phyloP scores from a whole-genome alignment of 352 stramenopile species.

The Pythium sp. region DNA sequence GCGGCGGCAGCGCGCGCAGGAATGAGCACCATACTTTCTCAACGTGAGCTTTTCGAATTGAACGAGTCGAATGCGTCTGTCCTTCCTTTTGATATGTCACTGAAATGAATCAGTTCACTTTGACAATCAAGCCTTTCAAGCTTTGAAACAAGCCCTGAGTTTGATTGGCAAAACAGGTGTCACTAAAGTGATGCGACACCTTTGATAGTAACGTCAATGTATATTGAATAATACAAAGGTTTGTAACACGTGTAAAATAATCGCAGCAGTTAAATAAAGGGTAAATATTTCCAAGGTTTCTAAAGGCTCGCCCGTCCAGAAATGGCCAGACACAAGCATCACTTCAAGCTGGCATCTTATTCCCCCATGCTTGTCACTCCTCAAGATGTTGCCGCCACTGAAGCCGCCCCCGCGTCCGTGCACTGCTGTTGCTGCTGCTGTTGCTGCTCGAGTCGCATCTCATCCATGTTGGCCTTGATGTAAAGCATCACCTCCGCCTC shows the following conservation, averaged over 20 bases:
- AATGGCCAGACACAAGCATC: not conserved
- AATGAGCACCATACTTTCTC: conserved; percentile 32
- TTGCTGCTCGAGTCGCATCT: conserved; percentile 38
- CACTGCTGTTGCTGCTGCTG: conserved; percentile 8
- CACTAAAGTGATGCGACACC: not conserved
- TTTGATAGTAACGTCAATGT: not conserved
- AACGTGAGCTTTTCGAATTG: conserved; percentile 2
- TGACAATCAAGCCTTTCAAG: not conserved
- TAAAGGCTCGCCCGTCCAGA: not conserved
- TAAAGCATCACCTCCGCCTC: conserved; percentile 63
- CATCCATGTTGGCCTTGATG: conserved; percentile 70
- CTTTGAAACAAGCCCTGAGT: not conserved
- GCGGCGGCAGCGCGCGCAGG: conserved; percentile 32
- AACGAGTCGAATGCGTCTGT: not conserved
- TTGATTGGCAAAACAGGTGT: not conserved
- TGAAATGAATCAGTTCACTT: not conserved
- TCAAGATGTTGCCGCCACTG: not conserved
- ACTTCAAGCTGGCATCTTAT: not conserved
- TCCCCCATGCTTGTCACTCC: not conserved
- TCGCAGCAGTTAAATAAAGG: not conserved
- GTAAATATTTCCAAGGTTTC: not conserved
- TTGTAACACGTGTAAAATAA: not conserved
- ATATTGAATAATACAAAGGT: not conserved
- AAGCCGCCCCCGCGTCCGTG: not conserved
- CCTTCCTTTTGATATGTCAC: not conserved